Percentiles rank a stretch among this genome's conserved stretches.
Conservation (phyloP, 805 yeast species). For the Wickerhamomyces ciferrii region DNA sequence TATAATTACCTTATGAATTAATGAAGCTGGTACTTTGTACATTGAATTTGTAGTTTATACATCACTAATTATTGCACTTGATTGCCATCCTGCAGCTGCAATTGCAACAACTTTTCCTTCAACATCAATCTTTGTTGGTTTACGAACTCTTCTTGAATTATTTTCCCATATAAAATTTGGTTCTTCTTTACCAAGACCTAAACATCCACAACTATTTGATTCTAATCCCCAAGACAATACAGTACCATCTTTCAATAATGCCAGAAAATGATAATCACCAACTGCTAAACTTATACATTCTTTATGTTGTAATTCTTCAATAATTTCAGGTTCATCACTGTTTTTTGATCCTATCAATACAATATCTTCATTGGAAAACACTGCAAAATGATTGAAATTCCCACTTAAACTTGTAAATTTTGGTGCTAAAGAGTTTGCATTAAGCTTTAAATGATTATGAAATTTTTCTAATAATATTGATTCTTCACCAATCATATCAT, state of each 20-base stretch:
- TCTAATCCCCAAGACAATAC: conserved; percentile 68
- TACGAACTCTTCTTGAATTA: conserved; percentile 26
- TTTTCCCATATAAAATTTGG: conserved; percentile 23
- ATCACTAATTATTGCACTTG: conserved; percentile 49
- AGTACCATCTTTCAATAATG: conserved; percentile 53
- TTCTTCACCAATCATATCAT: conserved; percentile 15
- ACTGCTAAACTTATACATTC: conserved; percentile 51
- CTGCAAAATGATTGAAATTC: conserved; percentile 47
- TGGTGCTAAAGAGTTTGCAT: conserved; percentile 17
- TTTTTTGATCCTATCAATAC: conserved; percentile 14
- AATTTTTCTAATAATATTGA: conserved; percentile 24
- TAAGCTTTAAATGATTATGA: conserved; percentile 25
- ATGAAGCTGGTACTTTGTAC: not conserved
- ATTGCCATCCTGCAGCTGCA: conserved; percentile 80
- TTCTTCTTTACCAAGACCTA: conserved; percentile 52
- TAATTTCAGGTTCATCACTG: conserved; percentile 26
- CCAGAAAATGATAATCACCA: conserved; percentile 71
- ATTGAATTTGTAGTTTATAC: not conserved
- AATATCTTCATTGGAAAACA: conserved; percentile 44
- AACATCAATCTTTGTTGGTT: conserved; percentile 36
- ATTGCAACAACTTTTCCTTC: conserved; percentile 43
- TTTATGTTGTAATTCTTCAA: conserved; percentile 39
- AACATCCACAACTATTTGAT: conserved; percentile 55
- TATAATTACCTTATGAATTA: not conserved
- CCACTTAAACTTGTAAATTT: conserved; percentile 49